These are phyloP conservation scores for Ephemerocybe angulata DNA, from an alignment of 768 basidiomycete species.

Conservation along the genomic window DNA sequence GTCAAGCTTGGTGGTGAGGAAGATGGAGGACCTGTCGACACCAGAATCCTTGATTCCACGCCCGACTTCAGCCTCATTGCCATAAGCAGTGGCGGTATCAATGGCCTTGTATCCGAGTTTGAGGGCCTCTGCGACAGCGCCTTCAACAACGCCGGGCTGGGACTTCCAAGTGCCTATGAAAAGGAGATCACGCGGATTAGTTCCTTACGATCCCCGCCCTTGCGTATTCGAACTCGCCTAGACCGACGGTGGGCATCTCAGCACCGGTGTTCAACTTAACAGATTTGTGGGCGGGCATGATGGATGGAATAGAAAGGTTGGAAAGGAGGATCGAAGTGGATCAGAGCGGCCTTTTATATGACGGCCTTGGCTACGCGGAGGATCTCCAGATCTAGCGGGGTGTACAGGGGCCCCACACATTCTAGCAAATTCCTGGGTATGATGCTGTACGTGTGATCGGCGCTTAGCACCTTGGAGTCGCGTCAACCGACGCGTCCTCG, in stretches of 20 bases:
- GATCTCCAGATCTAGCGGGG: no score
- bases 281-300: slow-evolving; percentile 48
- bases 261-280: slow-evolving; percentile 75
- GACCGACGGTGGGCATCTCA: slow-evolving; percentile 70
- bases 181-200: neutral
- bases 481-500: no score
- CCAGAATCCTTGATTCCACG: slow-evolving; percentile 73
- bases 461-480: no score
- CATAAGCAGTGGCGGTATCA: slow-evolving; percentile 67
- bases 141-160: slow-evolving; percentile 61
- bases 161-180: slow-evolving; percentile 75
- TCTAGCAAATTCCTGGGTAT: no score
- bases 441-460: no score
- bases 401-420: no score
- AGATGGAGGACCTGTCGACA: slow-evolving; percentile 67
- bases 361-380: no score
- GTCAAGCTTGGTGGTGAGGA: slow-evolving; percentile 75
- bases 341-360: no score
- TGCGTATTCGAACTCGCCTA: slow-evolving; percentile 38
- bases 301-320: neutral
- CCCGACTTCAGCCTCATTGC: slow-evolving; percentile 80
- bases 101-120: slow-evolving; percentile 71
- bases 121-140: slow-evolving; percentile 73
- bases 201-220: neutral
- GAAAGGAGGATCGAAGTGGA: neutral